Conservation (phyloP, 2,329 filamentous ascomycete species). For the Tolypocladium tundrense region DNA sequence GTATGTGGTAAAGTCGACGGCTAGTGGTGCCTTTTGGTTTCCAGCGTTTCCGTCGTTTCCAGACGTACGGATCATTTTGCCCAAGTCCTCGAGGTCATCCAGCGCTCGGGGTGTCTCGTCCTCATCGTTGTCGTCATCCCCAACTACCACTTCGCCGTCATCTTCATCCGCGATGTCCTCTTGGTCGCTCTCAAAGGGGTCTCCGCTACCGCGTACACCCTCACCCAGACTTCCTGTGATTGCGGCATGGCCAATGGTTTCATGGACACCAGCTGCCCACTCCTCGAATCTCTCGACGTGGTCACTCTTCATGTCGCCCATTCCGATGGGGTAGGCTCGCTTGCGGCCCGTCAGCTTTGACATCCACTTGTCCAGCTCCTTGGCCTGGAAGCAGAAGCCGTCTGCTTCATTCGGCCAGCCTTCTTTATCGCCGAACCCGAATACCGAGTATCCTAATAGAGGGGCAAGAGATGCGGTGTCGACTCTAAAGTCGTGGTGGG, state of each 20-base stretch:
- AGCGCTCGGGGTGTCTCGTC: constrained; percentile 34
- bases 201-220: constrained; percentile 68
- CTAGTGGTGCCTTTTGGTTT: constrained; percentile 40
- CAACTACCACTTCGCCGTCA: constrained; percentile 39
- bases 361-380: constrained; percentile 90
- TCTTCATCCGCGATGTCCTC: constrained; percentile 54
- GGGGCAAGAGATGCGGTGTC: constrained; percentile 73
- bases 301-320: constrained; percentile 77
- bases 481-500: constrained; percentile 92
- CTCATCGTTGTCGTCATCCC: constrained; percentile 28
- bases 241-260: constrained; percentile 56
- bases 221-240: constrained; percentile 49
- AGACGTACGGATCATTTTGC: constrained; percentile 48
- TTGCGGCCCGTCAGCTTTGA: constrained; percentile 83
- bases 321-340: constrained; percentile 78
- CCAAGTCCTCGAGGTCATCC: constrained; percentile 79
- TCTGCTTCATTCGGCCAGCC: constrained; percentile 87
- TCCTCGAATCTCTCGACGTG: constrained; percentile 57
- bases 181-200: constrained; percentile 74
- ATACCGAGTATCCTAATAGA: constrained; percentile 81
- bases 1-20: constrained; percentile 80
- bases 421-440: constrained; percentile 84
- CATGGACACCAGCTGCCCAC: constrained; percentile 67
- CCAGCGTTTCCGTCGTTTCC: constrained; percentile 19
- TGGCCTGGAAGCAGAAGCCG: constrained; percentile 88